Percentiles rank a stretch among this genome's conserved stretches.
Evolutionary conservation across 2,329 filamentous ascomycete genomes (phyloP).

Genomic region (Penicillium fuscoglaucum): DNA sequence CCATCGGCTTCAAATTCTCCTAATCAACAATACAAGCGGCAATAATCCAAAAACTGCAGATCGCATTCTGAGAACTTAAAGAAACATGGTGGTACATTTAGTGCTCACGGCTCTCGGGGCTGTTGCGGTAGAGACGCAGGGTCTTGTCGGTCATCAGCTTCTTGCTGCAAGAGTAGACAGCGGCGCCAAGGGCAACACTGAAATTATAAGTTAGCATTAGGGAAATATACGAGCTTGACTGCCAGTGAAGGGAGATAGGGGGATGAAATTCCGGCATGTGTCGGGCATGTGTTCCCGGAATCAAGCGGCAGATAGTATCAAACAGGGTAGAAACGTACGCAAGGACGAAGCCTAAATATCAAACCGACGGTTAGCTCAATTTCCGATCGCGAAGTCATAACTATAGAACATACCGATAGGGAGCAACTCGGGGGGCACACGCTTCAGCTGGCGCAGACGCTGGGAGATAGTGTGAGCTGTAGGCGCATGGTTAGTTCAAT

Average conservation of each 20-base stretch:
- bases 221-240: conserved; percentile 1
- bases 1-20: conserved; percentile 30
- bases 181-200: conserved; percentile 71
- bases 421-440: conserved; percentile 89
- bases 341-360: conserved; percentile 72
- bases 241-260: conserved; percentile 19
- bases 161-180: conserved; percentile 74
- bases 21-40: conserved; percentile 33
- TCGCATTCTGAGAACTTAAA: conserved; percentile 34
- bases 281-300: conserved; percentile 15
- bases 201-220: conserved; percentile 23
- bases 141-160: conserved; percentile 91
- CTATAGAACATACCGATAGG: conserved; percentile 73
- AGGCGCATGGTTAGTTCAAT: conserved; percentile 29
- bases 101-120: conserved; percentile 45
- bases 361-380: conserved; percentile 29
- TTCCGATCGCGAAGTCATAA: neutral
- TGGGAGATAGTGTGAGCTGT: conserved; percentile 95
- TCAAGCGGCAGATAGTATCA: conserved; percentile 11
- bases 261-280: conserved; percentile 18
- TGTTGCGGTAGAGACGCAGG: conserved; percentile 78
- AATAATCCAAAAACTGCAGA: conserved; percentile 22
- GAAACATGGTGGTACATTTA: conserved; percentile 40
- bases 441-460: conserved; percentile 83
- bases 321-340: conserved; percentile 57